Conservation (phyloP, 164 flowering plant genomes). For the Pachysandra terminalis region DNA sequence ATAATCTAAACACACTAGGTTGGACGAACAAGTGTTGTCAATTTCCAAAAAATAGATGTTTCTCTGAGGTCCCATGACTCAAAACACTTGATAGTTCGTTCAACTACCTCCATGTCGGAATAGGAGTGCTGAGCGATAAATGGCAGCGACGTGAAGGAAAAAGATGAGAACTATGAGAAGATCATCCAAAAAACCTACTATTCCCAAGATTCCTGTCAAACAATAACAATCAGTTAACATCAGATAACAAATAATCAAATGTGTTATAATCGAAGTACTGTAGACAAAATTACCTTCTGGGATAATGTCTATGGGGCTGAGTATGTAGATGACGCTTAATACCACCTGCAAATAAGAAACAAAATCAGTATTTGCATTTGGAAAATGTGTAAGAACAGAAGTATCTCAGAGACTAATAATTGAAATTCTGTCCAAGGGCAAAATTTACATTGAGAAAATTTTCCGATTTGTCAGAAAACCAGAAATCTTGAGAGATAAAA, state of each 20-base stretch:
- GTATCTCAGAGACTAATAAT: background rate
- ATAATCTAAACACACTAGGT: too few relatives aligned
- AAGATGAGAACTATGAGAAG: constrained; percentile 53
- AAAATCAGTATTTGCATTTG: background rate
- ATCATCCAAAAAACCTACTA: constrained; percentile 83
- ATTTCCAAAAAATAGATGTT: background rate
- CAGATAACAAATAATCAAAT: background rate
- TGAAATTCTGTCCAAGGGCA: background rate
- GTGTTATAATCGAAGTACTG: background rate
- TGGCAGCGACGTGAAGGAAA: constrained; percentile 77
- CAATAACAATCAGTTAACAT: background rate
- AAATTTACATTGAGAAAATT: too few relatives aligned
- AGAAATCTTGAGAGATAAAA: background rate
- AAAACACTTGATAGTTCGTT: background rate
- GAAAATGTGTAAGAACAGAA: background rate
- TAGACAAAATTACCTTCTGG: constrained; percentile 70
- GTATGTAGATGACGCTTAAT: constrained; percentile 50
- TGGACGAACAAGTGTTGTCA: background rate
- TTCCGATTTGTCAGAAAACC: background rate
- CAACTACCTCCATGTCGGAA: constrained; percentile 66
- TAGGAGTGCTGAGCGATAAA: constrained; percentile 79
- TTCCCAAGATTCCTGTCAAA: constrained; percentile 57
- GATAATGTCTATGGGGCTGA: constrained; percentile 87
- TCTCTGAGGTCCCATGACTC: background rate
- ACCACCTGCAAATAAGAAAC: constrained; percentile 45